phyloP scores from a whole-genome alignment of 1,139 yeast genomes.

The Hansenula anomala region DNA sequence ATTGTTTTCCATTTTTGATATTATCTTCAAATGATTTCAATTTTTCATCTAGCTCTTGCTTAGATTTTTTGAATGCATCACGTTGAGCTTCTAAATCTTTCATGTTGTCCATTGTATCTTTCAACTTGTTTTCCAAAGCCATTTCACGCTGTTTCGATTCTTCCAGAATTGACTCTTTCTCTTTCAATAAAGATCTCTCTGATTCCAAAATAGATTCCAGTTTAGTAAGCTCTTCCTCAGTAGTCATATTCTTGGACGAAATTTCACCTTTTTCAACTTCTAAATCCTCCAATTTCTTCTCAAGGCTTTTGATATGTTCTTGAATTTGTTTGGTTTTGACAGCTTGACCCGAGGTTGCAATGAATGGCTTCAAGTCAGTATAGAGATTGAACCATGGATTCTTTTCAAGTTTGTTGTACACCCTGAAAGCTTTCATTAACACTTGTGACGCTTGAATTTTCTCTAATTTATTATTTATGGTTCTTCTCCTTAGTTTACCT shows the following conservation, averaged over 20 bases:
- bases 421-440: slow-evolving; percentile 56
- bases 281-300: slow-evolving; percentile 29
- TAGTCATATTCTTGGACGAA: slow-evolving; percentile 25
- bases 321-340: slow-evolving; percentile 51
- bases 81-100: slow-evolving; percentile 33
- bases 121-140: slow-evolving; percentile 33
- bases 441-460: slow-evolving; percentile 70
- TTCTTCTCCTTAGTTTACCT: slow-evolving; percentile 57
- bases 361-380: slow-evolving; percentile 68
- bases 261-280: slow-evolving; percentile 29
- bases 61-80: slow-evolving; percentile 30
- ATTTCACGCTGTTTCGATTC: slow-evolving; percentile 35
- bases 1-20: slow-evolving; percentile 17
- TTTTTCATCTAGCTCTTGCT: slow-evolving; percentile 28
- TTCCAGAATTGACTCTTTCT: slow-evolving; percentile 38
- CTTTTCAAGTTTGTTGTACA: slow-evolving; percentile 45
- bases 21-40: slow-evolving; percentile 18
- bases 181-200: slow-evolving; percentile 36
- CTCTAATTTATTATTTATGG: slow-evolving; percentile 45
- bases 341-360: slow-evolving; percentile 61
- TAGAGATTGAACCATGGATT: slow-evolving; percentile 84
- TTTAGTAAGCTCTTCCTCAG: slow-evolving; percentile 32
- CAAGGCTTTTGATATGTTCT: slow-evolving; percentile 55
- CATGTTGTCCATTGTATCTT: slow-evolving; percentile 28
- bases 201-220: slow-evolving; percentile 30